Conservation (phyloP, 208 protist genomes). For the Leishmania guyanensis region DNA sequence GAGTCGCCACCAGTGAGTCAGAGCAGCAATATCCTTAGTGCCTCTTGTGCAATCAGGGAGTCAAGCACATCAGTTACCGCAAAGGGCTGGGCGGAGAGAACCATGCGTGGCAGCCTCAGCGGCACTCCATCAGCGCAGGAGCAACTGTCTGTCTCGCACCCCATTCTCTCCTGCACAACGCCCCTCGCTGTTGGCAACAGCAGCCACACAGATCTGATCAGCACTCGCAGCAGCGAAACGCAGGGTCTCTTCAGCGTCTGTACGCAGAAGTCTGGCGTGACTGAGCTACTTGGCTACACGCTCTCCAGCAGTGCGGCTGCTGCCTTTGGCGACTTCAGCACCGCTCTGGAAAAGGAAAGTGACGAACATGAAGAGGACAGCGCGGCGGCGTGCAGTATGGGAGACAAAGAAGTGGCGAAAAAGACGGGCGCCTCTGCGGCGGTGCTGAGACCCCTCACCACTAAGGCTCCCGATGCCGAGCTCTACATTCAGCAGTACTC, state of each 20-base stretch:
- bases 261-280: constrained; percentile 32
- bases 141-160: constrained; percentile 11
- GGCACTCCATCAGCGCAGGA: constrained; percentile 11
- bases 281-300: constrained; percentile 36
- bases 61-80: neutral
- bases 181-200: neutral
- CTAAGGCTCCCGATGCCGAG: neutral
- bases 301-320: constrained; percentile 32
- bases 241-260: constrained; percentile 28
- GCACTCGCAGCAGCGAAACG: constrained; percentile 14
- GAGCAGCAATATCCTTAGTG: constrained; percentile 4
- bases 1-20: neutral
- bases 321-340: constrained; percentile 37
- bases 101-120: neutral
- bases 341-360: constrained; percentile 30
- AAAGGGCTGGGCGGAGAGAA: neutral
- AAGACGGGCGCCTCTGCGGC: too few relatives aligned
- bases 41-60: neutral
- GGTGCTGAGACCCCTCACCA: too few relatives aligned
- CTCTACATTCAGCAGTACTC: neutral
- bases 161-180: constrained; percentile 5
- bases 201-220: constrained; percentile 7
- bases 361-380: neutral
- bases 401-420: neutral
- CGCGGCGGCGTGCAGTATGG: neutral